A percentile compares a stretch with the other conserved stretches of the same genome.
These are phyloP conservation scores for Pyrus communis DNA, from an alignment of 306 rosid genomes.

Conservation along the genomic window DNA sequence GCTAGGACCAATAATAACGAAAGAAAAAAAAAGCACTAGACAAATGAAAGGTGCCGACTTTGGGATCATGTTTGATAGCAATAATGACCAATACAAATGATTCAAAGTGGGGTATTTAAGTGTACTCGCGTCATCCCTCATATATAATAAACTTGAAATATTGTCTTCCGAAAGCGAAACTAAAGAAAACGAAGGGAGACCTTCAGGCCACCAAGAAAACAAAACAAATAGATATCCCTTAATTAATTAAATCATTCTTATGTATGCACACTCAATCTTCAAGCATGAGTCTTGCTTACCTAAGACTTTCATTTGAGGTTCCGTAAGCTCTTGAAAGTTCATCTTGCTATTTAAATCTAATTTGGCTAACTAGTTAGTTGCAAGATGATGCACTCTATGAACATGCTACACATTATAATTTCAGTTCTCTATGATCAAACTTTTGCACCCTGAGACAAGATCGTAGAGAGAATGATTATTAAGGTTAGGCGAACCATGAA, in stretches of 20 bases:
- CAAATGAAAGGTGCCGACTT: not conserved
- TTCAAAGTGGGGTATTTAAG: not conserved
- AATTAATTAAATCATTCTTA: not conserved
- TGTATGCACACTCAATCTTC: not conserved
- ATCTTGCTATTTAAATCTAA: too few relatives aligned
- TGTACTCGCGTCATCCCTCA: not conserved
- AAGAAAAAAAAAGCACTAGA: not conserved
- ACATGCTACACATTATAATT: too few relatives aligned
- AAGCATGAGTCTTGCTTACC: too few relatives aligned
- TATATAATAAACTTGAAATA: not conserved
- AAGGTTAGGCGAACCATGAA: too few relatives aligned
- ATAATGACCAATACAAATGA: not conserved
- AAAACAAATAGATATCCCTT: not conserved
- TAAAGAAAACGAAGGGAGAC: not conserved
- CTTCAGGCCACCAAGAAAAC: not conserved
- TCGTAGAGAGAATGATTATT: too few relatives aligned
- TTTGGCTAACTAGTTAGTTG: too few relatives aligned
- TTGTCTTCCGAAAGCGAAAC: not conserved
- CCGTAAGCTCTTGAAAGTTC: too few relatives aligned
- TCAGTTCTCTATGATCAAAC: too few relatives aligned
- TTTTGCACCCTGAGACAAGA: too few relatives aligned
- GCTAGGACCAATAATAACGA: not conserved
- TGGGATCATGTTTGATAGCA: not conserved
- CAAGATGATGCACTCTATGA: too few relatives aligned
- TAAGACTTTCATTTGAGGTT: too few relatives aligned